phyloP scores from a whole-genome alignment of 2,329 filamentous ascomycete species.

The Huntiella omanensis region DNA sequence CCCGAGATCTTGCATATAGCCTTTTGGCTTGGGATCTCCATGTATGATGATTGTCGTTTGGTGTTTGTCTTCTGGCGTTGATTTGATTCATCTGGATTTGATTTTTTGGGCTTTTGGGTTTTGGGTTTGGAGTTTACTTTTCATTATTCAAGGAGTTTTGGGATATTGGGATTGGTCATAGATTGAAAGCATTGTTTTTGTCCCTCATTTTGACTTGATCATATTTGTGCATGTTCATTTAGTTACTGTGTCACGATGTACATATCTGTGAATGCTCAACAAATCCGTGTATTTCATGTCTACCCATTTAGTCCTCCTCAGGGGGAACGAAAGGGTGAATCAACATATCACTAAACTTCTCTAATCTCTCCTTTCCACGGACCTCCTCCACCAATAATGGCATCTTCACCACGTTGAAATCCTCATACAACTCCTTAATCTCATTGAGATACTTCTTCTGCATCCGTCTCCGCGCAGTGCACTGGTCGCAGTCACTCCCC shows the following conservation, averaged over 20 bases:
- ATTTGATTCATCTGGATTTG: background rate
- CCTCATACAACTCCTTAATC: conserved; percentile 92
- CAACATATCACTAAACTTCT: conserved; percentile 77
- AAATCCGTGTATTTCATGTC: too few species aligned
- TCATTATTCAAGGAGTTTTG: too few species aligned
- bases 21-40: background rate
- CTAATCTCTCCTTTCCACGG: conserved; percentile 79
- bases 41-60: background rate
- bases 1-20: background rate
- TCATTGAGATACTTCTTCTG: conserved; percentile 98
- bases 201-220: too few species aligned
- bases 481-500: conserved; percentile 79
- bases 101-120: conserved; percentile 2
- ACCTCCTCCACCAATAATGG: conserved; percentile 90
- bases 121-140: background rate
- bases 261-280: too few species aligned
- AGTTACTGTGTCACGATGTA: too few species aligned
- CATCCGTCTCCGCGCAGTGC: conserved; percentile 88
- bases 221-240: too few species aligned
- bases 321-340: conserved; percentile 58
- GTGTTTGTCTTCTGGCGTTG: too few species aligned
- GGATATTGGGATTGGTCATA: too few species aligned
- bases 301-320: conserved; percentile 13
- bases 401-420: conserved; percentile 97
- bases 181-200: too few species aligned